phyloP scores from a whole-genome alignment of 306 rosid species.

The Acacia acuminata region DNA sequence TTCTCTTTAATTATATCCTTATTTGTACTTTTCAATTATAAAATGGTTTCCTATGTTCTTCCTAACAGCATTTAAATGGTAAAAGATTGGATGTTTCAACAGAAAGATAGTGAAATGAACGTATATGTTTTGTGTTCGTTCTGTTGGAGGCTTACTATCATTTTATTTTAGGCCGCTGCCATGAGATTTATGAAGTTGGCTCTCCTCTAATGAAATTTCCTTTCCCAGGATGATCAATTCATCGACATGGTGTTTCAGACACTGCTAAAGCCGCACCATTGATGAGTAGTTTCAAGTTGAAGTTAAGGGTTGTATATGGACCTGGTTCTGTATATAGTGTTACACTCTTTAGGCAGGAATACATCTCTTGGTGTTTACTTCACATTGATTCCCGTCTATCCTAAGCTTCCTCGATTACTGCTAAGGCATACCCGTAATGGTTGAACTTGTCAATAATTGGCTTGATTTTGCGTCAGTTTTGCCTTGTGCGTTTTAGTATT shows the following conservation, averaged over 20 bases:
- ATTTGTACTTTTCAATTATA: constrained; percentile 18
- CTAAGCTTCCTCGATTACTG: constrained; percentile 16
- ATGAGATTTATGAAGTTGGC: background rate
- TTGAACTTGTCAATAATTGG: background rate
- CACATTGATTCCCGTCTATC: constrained; percentile 8
- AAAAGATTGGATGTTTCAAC: background rate
- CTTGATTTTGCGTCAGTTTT: constrained; percentile 23
- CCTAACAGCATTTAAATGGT: background rate
- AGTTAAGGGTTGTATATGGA: constrained; percentile 39
- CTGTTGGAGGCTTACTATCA: constrained; percentile 22
- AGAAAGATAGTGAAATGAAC: constrained; percentile 11
- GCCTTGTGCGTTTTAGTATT: constrained; percentile 13
- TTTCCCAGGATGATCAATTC: constrained; percentile 80
- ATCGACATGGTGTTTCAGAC: constrained; percentile 73
- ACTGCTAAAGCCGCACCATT: constrained; percentile 62
- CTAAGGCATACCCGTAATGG: constrained; percentile 1
- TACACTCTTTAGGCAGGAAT: constrained; percentile 30
- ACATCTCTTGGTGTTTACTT: constrained; percentile 28
- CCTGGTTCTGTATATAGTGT: constrained; percentile 49
- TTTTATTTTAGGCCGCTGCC: background rate
- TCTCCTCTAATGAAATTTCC: constrained; percentile 33
- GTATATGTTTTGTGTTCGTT: background rate
- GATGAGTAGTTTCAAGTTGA: constrained; percentile 41
- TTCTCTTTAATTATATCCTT: constrained; percentile 1
- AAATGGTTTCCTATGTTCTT: background rate